A percentile compares a stretch with the other conserved stretches of the same genome.
Evolutionary conservation across 371 early-diverging fungal genomes (phyloP).

Genomic region (Rhizopus sp.): DNA sequence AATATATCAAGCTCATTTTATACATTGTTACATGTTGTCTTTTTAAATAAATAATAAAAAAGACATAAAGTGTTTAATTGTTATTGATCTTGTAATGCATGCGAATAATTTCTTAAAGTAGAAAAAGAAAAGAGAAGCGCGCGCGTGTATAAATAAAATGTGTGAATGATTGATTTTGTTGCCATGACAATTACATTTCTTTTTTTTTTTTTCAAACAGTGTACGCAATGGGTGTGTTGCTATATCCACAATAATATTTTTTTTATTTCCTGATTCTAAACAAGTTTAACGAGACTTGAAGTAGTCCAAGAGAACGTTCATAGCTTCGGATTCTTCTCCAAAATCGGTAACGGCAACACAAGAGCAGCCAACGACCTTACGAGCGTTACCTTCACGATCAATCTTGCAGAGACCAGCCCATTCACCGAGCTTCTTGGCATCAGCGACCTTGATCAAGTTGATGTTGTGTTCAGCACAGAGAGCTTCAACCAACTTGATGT

Average conservation of each 20-base stretch:
- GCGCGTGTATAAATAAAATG: too few relatives aligned
- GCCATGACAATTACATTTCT: too few relatives aligned
- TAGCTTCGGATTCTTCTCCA: slow-evolving; percentile 98
- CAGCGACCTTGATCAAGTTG: slow-evolving; percentile 96
- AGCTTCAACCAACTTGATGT: slow-evolving; percentile 95
- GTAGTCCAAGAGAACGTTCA: slow-evolving; percentile 92
- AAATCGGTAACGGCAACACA: slow-evolving; percentile 96
- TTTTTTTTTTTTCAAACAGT: not conserved
- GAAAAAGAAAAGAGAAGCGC: too few relatives aligned
- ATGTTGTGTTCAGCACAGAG: slow-evolving; percentile 98
- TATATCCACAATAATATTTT: not conserved
- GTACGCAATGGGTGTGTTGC: not conserved
- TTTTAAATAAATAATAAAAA: too few relatives aligned
- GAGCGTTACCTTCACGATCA: slow-evolving; percentile 97
- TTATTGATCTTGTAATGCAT: too few relatives aligned
- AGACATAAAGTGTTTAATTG: too few relatives aligned
- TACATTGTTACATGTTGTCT: too few relatives aligned
- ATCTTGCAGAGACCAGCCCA: slow-evolving; percentile 99
- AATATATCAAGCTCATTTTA: too few relatives aligned
- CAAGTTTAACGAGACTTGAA: slow-evolving; percentile 6
- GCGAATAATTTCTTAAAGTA: too few relatives aligned
- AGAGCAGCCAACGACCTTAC: slow-evolving; percentile 97
- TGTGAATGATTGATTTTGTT: too few relatives aligned
- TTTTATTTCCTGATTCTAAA: slow-evolving; percentile 1
- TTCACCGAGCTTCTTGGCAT: slow-evolving; percentile 98